Base-by-base conservation (phyloP, 345 rosid genomes). In the Syzygium aqueum region DNA sequence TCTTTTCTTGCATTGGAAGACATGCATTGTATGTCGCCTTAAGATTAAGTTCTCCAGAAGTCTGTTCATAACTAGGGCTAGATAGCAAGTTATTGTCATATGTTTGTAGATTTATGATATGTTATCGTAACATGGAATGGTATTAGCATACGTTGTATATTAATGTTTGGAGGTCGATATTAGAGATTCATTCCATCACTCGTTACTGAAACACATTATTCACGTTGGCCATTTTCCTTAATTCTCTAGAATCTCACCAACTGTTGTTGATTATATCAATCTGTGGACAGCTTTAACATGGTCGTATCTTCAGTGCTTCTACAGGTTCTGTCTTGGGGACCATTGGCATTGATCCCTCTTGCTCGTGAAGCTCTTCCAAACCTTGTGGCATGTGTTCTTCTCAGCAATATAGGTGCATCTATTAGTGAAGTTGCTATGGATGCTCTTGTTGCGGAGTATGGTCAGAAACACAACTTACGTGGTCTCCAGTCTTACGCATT, bases 381-480 rank as follows among this genome's bases (percentile, higher is more conserved):
- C 54, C 92, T 96, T n/a, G 84, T 97, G 88, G 92, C 94, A 23
- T 93, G 90, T 91, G 95, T 92, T 49, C 91, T 97, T 84, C 92
- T 96, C 8, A 89, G 99, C 87, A 97, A 97, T 90, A 90, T 94
- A 21, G 99, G 99, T 17, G 98, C 98, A 78, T 94, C 99, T 28
- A 91, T 97, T 78, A 91, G 95, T 28, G 98, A 97, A 92, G 98
- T 97, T 22, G 96, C 98, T 17, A 92, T 93, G 67, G 98, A 96
- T 67, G 99, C 99, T 87, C 95, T 97, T 84, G 95, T 97, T 53
- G 95, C 98, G 33, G 99, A 96, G 89, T 96, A 92, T 82, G 99
- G 98, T 54, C 91, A 93, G 77, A 92, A 93, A 87, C 92, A 92
- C 86, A 87, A 85, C 86, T 89, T 91, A 22, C 89, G 90, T 51